These are phyloP conservation scores for Cystobasidium pallidum DNA, from an alignment of 1,284 basidiomycete species.

Conservation along the genomic window DNA sequence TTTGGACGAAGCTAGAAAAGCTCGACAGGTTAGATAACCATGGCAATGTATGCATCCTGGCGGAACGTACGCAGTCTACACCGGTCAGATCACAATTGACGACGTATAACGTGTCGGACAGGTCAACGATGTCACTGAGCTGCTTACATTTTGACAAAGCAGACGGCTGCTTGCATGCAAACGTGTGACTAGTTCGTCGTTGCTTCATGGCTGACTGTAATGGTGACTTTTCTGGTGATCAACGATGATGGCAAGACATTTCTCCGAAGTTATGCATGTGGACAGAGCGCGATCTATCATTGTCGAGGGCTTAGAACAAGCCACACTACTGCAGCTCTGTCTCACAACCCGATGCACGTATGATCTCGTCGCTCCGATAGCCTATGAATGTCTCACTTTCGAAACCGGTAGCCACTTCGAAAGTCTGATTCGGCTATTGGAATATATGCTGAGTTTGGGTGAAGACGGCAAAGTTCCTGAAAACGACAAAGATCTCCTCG, in stretches of 20 bases:
- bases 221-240: not conserved
- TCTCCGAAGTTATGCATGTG: not conserved
- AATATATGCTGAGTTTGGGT: not conserved
- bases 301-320: not conserved
- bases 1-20: conserved; percentile 49
- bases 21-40: not conserved
- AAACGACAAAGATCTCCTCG: not conserved
- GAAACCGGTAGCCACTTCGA: not conserved
- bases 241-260: not conserved
- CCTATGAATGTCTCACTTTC: not conserved
- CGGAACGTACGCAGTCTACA: no score
- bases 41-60: not conserved
- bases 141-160: not conserved
- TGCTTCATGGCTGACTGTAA: not conserved
- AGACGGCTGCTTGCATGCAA: no score
- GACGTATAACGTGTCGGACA: not conserved
- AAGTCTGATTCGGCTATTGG: not conserved
- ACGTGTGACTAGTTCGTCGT: no score
- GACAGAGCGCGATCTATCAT: not conserved
- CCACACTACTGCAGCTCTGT: not conserved
- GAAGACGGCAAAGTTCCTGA: not conserved
- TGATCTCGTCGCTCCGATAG: not conserved
- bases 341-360: not conserved
- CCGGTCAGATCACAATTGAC: no score
- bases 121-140: not conserved